Evolutionary conservation across 805 yeast genomes (phyloP), one percentile per base, ranked within the genome.

Genomic region (Spathaspora gorwiae): DNA sequence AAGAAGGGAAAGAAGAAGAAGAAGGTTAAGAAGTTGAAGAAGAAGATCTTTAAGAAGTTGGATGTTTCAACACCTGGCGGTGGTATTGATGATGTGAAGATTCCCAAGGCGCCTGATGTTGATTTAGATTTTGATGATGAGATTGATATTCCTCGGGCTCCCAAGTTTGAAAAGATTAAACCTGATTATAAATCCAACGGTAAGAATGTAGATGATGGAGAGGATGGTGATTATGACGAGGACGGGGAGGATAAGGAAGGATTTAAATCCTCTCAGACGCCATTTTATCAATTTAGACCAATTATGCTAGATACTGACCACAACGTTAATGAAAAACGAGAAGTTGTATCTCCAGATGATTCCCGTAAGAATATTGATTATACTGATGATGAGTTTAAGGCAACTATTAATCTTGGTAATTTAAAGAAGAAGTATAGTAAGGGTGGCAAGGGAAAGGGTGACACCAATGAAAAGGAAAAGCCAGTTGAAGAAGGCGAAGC

Each of bases 11-110:
- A 40, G 47, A 48, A 19, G 43, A 34, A 15, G 40, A 42, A 14
- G 42, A 42, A 39, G 45, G 39, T 49, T 7, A 54, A 48, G 46
- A 55, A 48, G 44, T 52, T 52, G 12, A 55, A 60, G 46, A 64
- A 60, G 47, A 56, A 60, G 50, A 24, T 38, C 10, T 6, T 29
- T 32, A 38, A n/a, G 12, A 40, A 40, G 8, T 15, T 7, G 11
- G 35, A 40, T 15, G 37, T n/a, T n/a, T n/a, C n/a, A n/a, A n/a
- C n/a, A n/a, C n/a, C n/a, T n/a, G n/a, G n/a, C n/a, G 44, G 19
- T 40, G 41, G 27, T 14, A 40, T 19, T 19, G 24, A 5, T 5
- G 24, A 19, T 19, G 24, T 19, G 5, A 2, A 19, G 24, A 19
- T 19, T 19, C 24, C 24, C 24, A 19, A 19, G 24, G 24, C 24